phyloP scores from a whole-genome alignment of 176 grass and related monocot genomes.

The Luzula sylvatica region DNA sequence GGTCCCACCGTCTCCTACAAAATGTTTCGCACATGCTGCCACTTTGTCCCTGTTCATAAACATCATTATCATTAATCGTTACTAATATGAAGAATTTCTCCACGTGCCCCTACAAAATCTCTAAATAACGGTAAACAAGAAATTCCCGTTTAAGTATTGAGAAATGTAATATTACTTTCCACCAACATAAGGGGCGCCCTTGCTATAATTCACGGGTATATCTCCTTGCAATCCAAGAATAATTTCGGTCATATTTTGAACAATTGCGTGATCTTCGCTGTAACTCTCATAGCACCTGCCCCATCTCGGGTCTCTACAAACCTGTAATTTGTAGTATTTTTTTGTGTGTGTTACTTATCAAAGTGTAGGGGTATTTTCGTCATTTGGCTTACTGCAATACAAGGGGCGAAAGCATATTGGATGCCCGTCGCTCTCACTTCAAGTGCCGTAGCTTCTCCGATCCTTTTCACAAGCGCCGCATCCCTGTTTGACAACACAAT shows the following conservation, averaged over 20 bases:
- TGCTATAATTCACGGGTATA: slow-evolving; percentile 66
- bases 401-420: slow-evolving; percentile 79
- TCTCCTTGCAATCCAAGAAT: slow-evolving; percentile 92
- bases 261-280: slow-evolving; percentile 78
- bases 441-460: slow-evolving; percentile 91
- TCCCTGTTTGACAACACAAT: slow-evolving; percentile 51
- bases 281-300: slow-evolving; percentile 93
- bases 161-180: slow-evolving; percentile 51
- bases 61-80: background rate
- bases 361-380: slow-evolving; percentile 9
- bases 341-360: slow-evolving; percentile 5
- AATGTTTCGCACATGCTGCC: slow-evolving; percentile 93
- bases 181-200: slow-evolving; percentile 81
- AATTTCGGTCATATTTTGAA: slow-evolving; percentile 93
- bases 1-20: slow-evolving; percentile 90
- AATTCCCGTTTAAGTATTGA: too few relatives aligned
- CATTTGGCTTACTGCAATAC: slow-evolving; percentile 71
- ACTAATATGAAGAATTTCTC: too few relatives aligned
- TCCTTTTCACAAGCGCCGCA: slow-evolving; percentile 57
- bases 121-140: too few relatives aligned
- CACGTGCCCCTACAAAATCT: too few relatives aligned
- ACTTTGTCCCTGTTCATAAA: slow-evolving; percentile 67
- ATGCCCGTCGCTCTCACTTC: slow-evolving; percentile 90
- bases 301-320: slow-evolving; percentile 99
- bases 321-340: slow-evolving; percentile 34